These are phyloP conservation scores for Paratrypanosoma confusum DNA, from an alignment of 208 protist species.

Conservation along the genomic window DNA sequence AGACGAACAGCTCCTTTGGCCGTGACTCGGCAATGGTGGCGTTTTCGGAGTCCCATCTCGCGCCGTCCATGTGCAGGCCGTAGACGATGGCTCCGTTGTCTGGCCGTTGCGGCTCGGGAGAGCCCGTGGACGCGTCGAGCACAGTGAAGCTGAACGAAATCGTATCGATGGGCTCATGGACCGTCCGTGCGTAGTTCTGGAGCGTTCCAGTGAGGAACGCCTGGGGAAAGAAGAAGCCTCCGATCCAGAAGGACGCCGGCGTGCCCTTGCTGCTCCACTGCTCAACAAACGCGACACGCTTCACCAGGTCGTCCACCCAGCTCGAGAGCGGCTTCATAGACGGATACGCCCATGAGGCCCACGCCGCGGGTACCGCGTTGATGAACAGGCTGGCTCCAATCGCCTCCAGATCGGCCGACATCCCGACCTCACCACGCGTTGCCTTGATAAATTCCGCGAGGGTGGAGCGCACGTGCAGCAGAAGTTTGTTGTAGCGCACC, in stretches of 20 bases:
- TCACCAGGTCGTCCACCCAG: constrained; percentile 94
- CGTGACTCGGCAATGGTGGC: constrained; percentile 83
- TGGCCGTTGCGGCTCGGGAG: constrained; percentile 8
- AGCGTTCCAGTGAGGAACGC: constrained; percentile 93
- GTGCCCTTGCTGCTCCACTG: constrained; percentile 79
- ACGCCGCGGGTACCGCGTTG: constrained; percentile 90
- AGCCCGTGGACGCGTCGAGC: constrained; percentile 13
- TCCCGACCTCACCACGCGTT: constrained; percentile 93
- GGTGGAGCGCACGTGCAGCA: constrained; percentile 77
- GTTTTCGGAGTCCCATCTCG: constrained; percentile 82
- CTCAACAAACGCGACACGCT: constrained; percentile 83
- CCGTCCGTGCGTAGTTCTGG: constrained; percentile 94
- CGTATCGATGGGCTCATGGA: constrained; percentile 93
- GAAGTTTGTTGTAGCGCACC: constrained; percentile 90
- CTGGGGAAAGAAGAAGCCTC: constrained; percentile 97
- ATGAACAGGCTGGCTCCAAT: constrained; percentile 92
- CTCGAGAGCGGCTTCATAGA: constrained; percentile 93
- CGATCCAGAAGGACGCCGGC: constrained; percentile 91
- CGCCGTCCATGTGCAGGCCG: constrained; percentile 95
- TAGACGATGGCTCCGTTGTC: constrained; percentile 82
- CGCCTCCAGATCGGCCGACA: constrained; percentile 92
- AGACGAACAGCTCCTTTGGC: constrained; percentile 92
- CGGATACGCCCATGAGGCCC: constrained; percentile 88
- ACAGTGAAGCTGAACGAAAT: constrained; percentile 90
- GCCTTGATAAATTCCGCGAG: constrained; percentile 91